Evolutionary conservation across 768 basidiomycete genomes (phyloP), one percentile per base, ranked within the genome.

Genomic region (Termitomyces sp.): DNA sequence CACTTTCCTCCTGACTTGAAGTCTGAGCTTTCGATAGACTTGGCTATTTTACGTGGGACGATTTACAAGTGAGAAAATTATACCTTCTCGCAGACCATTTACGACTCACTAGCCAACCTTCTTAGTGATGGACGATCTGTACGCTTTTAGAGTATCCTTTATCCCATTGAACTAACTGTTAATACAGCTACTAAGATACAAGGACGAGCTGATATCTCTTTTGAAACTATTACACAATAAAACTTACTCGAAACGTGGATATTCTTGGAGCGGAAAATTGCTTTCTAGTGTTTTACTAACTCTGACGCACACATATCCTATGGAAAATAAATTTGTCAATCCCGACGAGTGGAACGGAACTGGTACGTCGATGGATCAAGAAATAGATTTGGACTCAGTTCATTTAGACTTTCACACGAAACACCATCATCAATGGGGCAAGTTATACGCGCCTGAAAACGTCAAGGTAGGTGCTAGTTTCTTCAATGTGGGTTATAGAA

Each of bases 311-410:
- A 87, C 88, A 1, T 94, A 92, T 71, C 86, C 90, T 4, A 68
- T 83, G 52, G 92, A 96, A 65, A 88, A 89, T 67, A 85, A 82
- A 60, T 92, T 92, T 61, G 84, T 90, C 37, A 93, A 95, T 61
- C 79, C 83, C 0, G 82, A 85, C 5, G 87, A 90, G 61, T 90
- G 90, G 87, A 68, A 78, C 0, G 86, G 85, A 61, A 76, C 85
- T 66, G 87, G 92, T 91, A 56, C 42, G 72, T 55, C 3, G 11
- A 21, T 21, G 34, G 19, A 29, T 25, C 43, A 4, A 14, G 25
- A 37, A 17, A 3, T 21, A 3, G 25, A 23, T 32, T 21, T 19
- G 19, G 42, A 58, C 43, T 59, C 42, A 21, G 32, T 43, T 29
- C 38, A 17, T 57, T 27, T 63, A 90, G 90, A 89, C 21, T 90